Percentiles rank a stretch among this genome's conserved stretches.
These are phyloP conservation scores for Citrullus colocynthis DNA, from an alignment of 306 rosid species.

Conservation along the genomic window DNA sequence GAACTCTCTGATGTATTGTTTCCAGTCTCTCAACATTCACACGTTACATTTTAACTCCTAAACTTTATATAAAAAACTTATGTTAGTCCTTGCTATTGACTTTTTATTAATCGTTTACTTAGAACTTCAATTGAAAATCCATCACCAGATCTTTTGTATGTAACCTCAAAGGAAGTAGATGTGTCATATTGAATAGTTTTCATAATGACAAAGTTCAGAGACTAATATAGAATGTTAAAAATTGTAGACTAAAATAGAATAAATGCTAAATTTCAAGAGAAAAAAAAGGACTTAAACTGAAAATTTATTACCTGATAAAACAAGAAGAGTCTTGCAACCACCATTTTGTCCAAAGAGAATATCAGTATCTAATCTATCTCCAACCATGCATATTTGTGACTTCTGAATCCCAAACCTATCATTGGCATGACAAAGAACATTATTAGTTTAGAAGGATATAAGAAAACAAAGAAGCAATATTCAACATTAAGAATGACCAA, in stretches of 20 bases:
- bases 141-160: not conserved
- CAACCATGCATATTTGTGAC: slow-evolving; percentile 95
- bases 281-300: not conserved
- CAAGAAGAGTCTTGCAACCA: slow-evolving; percentile 94
- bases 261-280: not conserved
- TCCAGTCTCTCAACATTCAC: not conserved
- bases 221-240: not conserved
- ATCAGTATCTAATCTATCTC: slow-evolving; percentile 94
- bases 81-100: not conserved
- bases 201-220: not conserved
- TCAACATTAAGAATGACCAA: not conserved
- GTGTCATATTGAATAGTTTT: not conserved
- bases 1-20: not conserved
- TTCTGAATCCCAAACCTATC: slow-evolving; percentile 75
- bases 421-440: slow-evolving; percentile 7
- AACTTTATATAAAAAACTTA: not conserved
- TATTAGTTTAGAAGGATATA: not conserved
- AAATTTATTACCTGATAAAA: slow-evolving; percentile 49
- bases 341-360: slow-evolving; percentile 96
- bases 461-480: not conserved
- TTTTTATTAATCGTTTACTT: not conserved
- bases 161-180: not conserved
- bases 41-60: not conserved
- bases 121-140: not conserved
- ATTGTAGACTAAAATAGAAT: not conserved